Base-by-base conservation (phyloP, 306 rosid species). In the Castanospermum australe region DNA sequence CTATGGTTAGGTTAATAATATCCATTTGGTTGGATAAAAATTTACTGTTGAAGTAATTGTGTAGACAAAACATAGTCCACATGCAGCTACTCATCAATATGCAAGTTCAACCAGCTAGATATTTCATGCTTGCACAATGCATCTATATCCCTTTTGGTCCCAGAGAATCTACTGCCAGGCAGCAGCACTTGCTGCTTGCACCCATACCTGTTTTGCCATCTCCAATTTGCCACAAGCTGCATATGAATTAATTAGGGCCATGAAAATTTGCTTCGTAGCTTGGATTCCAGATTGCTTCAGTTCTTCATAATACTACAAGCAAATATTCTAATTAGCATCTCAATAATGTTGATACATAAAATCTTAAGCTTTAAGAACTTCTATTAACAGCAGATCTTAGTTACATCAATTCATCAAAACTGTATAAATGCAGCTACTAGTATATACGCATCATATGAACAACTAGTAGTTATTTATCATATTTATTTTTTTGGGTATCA, bases 181-280 rank as follows among this genome's bases (percentile, higher is more conserved):
- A 21, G 75, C 71, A 24, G 50, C 44, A 41, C 68, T 81, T 20
- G 61, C 25, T 54, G 48, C 74, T 35, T 64, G 63, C 45, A 56
- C 6, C 59, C 70, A 67, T 84, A 95, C 99, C 97, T 90, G 89
- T 87, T 91, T 92, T 84, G 96, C 99, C 87, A 88, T 91, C 83
- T 92, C 93, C 77, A 86, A 85, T 60, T 88, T 88, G 72, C 99
- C 99, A 75, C 85, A 84, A 68, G 83, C 75, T 69, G 93, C 92
- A 81, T 91, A 95, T 38, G 93, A 92, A 85, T 85, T 86, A 74
- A 95, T 28, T 56, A 92, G 96, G 57, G 98, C 89, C 88, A 91
- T 84, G 81, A 63, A 90, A 87, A 87, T 11, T 4, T 87, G 90
- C 79, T 85, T 92, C 5, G 94, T 84, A 7, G 17, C 44, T 52